Evolutionary conservation across 2,329 filamentous ascomycete species (phyloP), one percentile per base, ranked within the genome.

Genomic region (Pyricularia sp.): DNA sequence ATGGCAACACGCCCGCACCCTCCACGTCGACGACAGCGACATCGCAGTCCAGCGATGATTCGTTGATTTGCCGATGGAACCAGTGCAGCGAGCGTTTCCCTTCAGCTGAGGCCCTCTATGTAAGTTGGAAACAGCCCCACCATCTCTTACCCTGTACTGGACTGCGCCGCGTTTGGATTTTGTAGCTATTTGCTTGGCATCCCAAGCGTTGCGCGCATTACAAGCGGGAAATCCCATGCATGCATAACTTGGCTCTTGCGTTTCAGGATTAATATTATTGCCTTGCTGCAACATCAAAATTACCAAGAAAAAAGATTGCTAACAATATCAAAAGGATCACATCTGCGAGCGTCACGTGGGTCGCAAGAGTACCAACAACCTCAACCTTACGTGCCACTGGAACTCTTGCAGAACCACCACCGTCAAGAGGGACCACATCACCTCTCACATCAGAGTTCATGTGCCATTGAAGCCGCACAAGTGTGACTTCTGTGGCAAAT

Each of bases 401-500:
- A 95, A 94, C 75, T 91, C 90, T 72, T 99, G 95, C 83, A 90
- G 93, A 72, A 98, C 94, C 26, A 97, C 94, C 65, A 98, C 94
- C 2, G 94, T 98, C 78, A 98, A 99, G 86, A 93, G 95, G 76
- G 95, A 98, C 76, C 95, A 99, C 82, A 99, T 99, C 81, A 99
- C 95, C 67, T 98, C 95, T 67, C 95, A 99, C 81, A 97, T 99
- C 75, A 92, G 95, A 72, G 95, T 98, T 68, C 95, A 99, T 79
- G 94, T 99, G n/a, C 95, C 95, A 0, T 84, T 99, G 71, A 99
- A 99, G 86, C 95, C 95, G 73, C 95, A 99, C 84, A 98, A 97
- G 82, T 99, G 95, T 80, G 94, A 97, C 78, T 97, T 97, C 81
- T 99, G 95, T 78, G 93, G 93, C 78, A 99, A 99, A 84, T 94